Conservation (phyloP, 2,329 filamentous ascomycete species). For the Pseudogymnoascus sp. region DNA sequence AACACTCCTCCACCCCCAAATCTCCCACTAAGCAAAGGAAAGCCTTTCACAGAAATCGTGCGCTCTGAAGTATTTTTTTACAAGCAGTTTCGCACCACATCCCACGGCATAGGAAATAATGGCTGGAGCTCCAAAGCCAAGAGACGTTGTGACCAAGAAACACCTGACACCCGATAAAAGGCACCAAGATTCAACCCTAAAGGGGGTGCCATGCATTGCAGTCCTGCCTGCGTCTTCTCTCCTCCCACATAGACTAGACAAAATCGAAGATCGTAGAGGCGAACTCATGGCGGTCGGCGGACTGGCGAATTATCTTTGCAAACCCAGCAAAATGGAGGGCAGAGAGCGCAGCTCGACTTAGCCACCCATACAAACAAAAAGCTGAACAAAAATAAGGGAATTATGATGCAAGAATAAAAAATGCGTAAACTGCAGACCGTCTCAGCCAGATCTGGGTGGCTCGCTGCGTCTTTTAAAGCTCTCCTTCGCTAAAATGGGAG, state of each 20-base stretch:
- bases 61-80: slow-evolving; percentile 6
- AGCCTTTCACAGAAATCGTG: slow-evolving; percentile 1
- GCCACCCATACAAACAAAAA: slow-evolving; percentile 28
- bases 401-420: slow-evolving; percentile 37
- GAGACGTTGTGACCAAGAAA: neutral
- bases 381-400: slow-evolving; percentile 28
- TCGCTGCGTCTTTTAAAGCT: slow-evolving; percentile 8
- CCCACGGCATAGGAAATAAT: neutral
- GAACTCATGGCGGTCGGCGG: neutral
- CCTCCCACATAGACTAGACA: neutral
- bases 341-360: slow-evolving; percentile 16
- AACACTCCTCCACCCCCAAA: neutral
- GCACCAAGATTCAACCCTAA: neutral
- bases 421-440: slow-evolving; percentile 4
- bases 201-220: neutral
- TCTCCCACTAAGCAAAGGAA: slow-evolving; percentile 5
- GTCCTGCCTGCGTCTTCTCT: neutral
- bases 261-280: slow-evolving; percentile 5
- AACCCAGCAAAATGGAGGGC: slow-evolving; percentile 6
- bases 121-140: neutral
- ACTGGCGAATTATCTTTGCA: slow-evolving; percentile 7
- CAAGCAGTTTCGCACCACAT: slow-evolving; percentile 6
- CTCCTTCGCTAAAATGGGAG: slow-evolving; percentile 9
- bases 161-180: neutral
- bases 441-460: slow-evolving; percentile 1